phyloP scores from a whole-genome alignment of 306 rosid genomes.

The Datisca glomerata region DNA sequence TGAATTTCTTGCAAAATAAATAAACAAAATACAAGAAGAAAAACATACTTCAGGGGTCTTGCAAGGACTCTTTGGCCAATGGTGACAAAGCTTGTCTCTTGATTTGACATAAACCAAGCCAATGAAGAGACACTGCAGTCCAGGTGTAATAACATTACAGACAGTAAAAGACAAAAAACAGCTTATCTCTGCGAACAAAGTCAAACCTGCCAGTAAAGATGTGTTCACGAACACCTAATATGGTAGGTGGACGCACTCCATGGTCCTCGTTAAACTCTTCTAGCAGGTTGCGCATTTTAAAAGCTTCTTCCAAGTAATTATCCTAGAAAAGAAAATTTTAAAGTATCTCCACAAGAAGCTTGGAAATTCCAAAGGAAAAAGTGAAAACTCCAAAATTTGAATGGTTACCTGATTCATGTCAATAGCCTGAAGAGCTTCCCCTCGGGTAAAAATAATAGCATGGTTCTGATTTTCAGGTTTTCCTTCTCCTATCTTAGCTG shows the following conservation, averaged over 20 bases:
- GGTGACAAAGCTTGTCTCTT: conserved; percentile 93
- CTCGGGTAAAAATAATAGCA: conserved; percentile 84
- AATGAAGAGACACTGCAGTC: conserved; percentile 83
- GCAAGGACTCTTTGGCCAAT: conserved; percentile 97
- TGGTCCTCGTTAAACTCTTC: conserved; percentile 96
- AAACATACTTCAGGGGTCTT: conserved; percentile 83
- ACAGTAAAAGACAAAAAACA: conserved; percentile 1
- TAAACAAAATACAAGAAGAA: conserved; percentile 13
- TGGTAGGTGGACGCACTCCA: conserved; percentile 89
- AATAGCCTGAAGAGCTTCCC: conserved; percentile 95
- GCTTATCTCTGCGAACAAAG: conserved; percentile 9
- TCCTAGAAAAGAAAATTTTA: conserved; percentile 47
- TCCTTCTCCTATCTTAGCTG: conserved; percentile 93
- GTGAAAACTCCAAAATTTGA: conserved; percentile 11
- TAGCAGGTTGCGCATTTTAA: conserved; percentile 94
- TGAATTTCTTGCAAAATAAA: too few relatives aligned
- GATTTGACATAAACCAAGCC: conserved; percentile 99
- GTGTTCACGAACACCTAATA: conserved; percentile 96
- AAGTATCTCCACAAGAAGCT: conserved; percentile 21
- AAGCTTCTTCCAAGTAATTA: conserved; percentile 95
- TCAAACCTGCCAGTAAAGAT: conserved; percentile 93
- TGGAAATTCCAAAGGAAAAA: conserved; percentile 11
- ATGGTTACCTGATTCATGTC: conserved; percentile 91
- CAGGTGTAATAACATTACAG: conserved; percentile 3
- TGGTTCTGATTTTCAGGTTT: conserved; percentile 99